Evolutionary conservation across 106 monocot genomes (phyloP).

Genomic region (Dendrobium chrysotoxum): DNA sequence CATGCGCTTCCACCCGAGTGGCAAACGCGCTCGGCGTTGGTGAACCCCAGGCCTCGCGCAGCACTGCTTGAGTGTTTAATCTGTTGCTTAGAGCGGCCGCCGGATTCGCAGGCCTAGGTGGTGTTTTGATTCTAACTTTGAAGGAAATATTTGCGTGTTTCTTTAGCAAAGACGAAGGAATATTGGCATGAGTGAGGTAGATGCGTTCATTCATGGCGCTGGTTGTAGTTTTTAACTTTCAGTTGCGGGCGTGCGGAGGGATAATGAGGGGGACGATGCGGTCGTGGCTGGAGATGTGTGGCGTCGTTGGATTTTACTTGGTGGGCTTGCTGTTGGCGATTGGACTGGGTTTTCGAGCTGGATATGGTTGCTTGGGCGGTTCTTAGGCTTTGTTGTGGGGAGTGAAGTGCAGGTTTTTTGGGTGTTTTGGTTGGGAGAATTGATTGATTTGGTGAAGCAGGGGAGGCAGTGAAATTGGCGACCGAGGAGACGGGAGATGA

Average conservation of each 20-base stretch:
- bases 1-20: conserved; percentile 54
- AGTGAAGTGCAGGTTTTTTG: conserved; percentile 20
- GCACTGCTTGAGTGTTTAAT: conserved; percentile 37
- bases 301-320: conserved; percentile 61
- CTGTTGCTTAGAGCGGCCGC: conserved; percentile 7
- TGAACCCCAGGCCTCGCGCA: conserved; percentile 12
- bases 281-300: conserved; percentile 70
- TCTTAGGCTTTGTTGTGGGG: conserved; percentile 58
- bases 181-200: conserved; percentile 32
- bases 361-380: conserved; percentile 46
- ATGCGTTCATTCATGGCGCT: conserved; percentile 56
- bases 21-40: conserved; percentile 76
- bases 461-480: background rate
- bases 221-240: conserved; percentile 71
- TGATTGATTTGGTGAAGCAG: conserved; percentile 56
- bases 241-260: conserved; percentile 54
- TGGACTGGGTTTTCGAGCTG: conserved; percentile 36
- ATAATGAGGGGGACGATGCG: conserved; percentile 55
- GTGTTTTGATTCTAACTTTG: conserved; percentile 20
- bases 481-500: background rate
- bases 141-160: conserved; percentile 39
- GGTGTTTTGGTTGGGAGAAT: conserved; percentile 36
- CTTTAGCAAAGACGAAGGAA: conserved; percentile 40
- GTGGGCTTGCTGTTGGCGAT: conserved; percentile 61
- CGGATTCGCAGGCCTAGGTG: conserved; percentile 40